These are phyloP conservation scores for Tarenaya hassleriana DNA, from an alignment of 345 rosid genomes.

Conservation along the genomic window DNA sequence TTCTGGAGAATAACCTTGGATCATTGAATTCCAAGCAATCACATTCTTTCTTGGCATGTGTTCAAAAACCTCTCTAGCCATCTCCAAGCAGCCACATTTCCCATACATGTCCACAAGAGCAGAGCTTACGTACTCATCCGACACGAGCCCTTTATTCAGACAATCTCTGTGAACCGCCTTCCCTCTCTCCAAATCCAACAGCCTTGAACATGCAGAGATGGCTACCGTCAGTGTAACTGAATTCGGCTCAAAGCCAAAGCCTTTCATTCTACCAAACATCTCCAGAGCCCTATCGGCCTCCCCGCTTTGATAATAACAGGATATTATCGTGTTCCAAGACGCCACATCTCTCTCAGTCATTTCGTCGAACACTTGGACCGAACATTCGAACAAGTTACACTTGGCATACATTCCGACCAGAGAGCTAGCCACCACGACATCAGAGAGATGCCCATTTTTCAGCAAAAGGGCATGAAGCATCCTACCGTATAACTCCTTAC, in stretches of 20 bases:
- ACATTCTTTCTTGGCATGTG: slow-evolving; percentile 37
- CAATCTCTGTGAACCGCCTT: slow-evolving; percentile 44
- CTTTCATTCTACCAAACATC: slow-evolving; percentile 44
- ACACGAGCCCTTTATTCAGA: slow-evolving; percentile 26
- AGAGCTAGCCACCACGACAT: slow-evolving; percentile 55
- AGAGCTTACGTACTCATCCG: slow-evolving; percentile 50
- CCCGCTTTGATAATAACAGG: slow-evolving; percentile 62
- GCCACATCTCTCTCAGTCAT: slow-evolving; percentile 63
- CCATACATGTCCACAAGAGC: slow-evolving; percentile 77
- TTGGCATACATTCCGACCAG: slow-evolving; percentile 48
- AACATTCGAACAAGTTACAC: slow-evolving; percentile 32
- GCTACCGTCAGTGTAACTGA: slow-evolving; percentile 48
- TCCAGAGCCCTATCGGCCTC: slow-evolving; percentile 51
- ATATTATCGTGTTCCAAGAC: slow-evolving; percentile 63
- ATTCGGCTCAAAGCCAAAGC: slow-evolving; percentile 51
- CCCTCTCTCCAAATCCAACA: slow-evolving; percentile 59
- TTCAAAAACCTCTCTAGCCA: slow-evolving; percentile 49
- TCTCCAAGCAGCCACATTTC: slow-evolving; percentile 53
- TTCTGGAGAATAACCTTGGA: slow-evolving; percentile 34
- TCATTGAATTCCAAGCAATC: slow-evolving; percentile 67
- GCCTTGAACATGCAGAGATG: slow-evolving; percentile 52
- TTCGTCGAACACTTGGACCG: slow-evolving; percentile 54
- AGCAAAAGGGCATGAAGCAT: slow-evolving; percentile 46
- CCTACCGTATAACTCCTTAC: slow-evolving; percentile 39
- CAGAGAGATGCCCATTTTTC: slow-evolving; percentile 43